Conservation (phyloP, 371 early-diverging fungal species). For the Mucor saturninus region DNA sequence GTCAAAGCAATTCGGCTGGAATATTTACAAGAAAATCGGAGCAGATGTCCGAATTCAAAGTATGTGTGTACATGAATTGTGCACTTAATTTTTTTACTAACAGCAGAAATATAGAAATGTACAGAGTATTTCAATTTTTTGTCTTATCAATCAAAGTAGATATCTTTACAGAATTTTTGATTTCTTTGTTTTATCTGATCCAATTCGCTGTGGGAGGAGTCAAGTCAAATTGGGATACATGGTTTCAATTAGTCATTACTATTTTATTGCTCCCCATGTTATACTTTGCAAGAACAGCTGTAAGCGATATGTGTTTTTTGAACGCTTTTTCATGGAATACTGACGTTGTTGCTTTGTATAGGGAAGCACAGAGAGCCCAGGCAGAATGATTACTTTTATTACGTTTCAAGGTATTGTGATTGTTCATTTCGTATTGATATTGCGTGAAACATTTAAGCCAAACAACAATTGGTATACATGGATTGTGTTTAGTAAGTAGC, state of each 20-base stretch:
- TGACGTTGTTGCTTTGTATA: background rate
- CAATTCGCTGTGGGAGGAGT: constrained; percentile 31
- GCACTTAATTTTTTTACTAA: background rate
- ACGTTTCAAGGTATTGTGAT: constrained; percentile 44
- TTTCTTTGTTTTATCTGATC: constrained; percentile 52
- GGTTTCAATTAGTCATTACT: constrained; percentile 44
- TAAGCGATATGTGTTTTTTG: constrained; percentile 14
- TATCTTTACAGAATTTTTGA: constrained; percentile 50
- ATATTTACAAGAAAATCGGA: constrained; percentile 45
- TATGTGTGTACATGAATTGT: constrained; percentile 2
- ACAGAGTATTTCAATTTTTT: constrained; percentile 54
- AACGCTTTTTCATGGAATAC: too few relatives aligned
- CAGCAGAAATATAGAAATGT: constrained; percentile 30
- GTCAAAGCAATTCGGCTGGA: constrained; percentile 47
- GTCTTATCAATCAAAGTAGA: constrained; percentile 52
- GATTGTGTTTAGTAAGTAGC: constrained; percentile 45
- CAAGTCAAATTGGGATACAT: constrained; percentile 40
- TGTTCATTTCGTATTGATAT: constrained; percentile 43
- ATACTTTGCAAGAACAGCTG: constrained; percentile 50
- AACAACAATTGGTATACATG: constrained; percentile 56
- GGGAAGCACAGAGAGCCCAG: constrained; percentile 47
- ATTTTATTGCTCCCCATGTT: constrained; percentile 49
- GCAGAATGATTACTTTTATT: constrained; percentile 46
- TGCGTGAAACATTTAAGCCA: constrained; percentile 45
- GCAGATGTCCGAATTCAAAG: constrained; percentile 40